These are phyloP conservation scores for Eucalyptus fibrosa DNA, from an alignment of 345 rosid genomes.

Conservation along the genomic window DNA sequence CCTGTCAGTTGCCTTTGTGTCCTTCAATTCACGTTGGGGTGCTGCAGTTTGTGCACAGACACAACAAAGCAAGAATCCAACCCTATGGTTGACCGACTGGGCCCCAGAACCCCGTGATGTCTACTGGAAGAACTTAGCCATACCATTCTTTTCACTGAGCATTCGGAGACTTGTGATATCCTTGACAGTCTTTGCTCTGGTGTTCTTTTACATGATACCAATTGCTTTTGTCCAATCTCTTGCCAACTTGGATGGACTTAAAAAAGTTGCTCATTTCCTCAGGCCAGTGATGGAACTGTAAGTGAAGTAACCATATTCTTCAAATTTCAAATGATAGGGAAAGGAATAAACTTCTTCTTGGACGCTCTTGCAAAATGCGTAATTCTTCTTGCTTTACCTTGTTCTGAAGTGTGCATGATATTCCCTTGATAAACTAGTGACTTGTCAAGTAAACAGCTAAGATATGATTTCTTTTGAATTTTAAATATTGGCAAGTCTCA, in stretches of 20 bases:
- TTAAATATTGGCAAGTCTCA: neutral
- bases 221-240: constrained; percentile 98
- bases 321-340: neutral
- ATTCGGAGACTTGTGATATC: constrained; percentile 68
- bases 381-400: neutral
- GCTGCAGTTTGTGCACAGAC: constrained; percentile 99
- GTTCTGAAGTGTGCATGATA: neutral
- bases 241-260: constrained; percentile 90
- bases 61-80: constrained; percentile 89
- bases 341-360: neutral
- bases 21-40: constrained; percentile 93
- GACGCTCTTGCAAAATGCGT: neutral
- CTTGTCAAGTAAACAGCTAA: neutral
- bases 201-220: constrained; percentile 98
- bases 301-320: constrained; percentile 7
- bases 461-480: neutral
- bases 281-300: constrained; percentile 88
- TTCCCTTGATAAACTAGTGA: neutral
- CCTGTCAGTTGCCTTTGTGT: constrained; percentile 79
- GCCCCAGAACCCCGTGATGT: constrained; percentile 98
- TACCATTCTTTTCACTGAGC: constrained; percentile 81
- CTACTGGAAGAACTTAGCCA: constrained; percentile 88
- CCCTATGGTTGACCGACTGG: constrained; percentile 82
- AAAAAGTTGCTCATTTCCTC: constrained; percentile 86
- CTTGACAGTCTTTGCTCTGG: constrained; percentile 62